Base-by-base conservation (phyloP, 192 early-diverging fungal species). In the Backusella tarrabulga region DNA sequence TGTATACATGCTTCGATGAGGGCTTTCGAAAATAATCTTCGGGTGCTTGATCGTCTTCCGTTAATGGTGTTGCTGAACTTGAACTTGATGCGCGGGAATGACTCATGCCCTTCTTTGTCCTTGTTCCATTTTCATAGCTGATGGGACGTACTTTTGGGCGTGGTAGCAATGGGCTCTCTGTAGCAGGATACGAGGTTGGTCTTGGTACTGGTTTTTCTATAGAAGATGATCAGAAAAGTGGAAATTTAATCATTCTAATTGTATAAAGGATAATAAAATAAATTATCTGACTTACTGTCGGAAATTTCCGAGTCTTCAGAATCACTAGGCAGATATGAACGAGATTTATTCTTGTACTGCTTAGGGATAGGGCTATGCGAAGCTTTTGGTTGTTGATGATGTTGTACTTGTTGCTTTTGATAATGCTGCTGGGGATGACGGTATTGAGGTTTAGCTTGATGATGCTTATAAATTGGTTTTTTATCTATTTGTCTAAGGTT, bases 41-140 rank as follows among this genome's bases (percentile, higher is more conserved):
- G 56, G 56, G 56, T 29, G 4, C 56, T 63, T 63, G 56, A 63
- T 63, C 56, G 21, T 63, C 56, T 29, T 63, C 56, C 56, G 56
- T 63, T 63, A 63, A 26, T 29, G 56, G 56, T 63, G 56, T 63
- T 63, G 56, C 56, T 63, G 56, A 63, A 63, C 56, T 63, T 63
- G 56, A 63, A 63, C 56, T 63, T 63, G 56, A 63, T 63, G 56
- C 56, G 8, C 56, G 56, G 21, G 56, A 63, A 29, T 63, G 56
- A 63, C 23, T 63, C 56, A 63, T 63, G 56, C 23, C 9, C 23
- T 63, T 63, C 6, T 50, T 50, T 17, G n/a, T 21, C 29, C 56
- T 63, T 9, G 56, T 29, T 63, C 56, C 23, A 29, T 29, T 23
- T 63, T 29, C 56, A 63, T 26, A 63, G 23, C 56, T 63, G 12